A percentile compares a stretch with the other conserved stretches of the same genome.
These are phyloP conservation scores for Rhizopogon sp. DNA, from an alignment of 768 basidiomycete genomes.

Conservation along the genomic window DNA sequence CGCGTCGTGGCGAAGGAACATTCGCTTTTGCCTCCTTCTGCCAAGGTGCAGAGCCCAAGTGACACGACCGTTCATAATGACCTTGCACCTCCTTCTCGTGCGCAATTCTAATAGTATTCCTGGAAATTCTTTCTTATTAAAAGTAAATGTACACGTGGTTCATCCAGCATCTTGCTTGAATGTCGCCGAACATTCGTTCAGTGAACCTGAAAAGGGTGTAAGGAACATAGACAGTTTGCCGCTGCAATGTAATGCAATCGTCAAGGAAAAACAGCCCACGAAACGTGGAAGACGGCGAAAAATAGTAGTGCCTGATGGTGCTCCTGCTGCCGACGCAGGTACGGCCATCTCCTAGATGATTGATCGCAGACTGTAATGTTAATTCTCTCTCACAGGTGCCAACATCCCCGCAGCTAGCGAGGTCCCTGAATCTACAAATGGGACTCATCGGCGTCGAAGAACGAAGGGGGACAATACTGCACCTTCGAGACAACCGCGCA, in stretches of 20 bases:
- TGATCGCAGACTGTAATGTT: background rate
- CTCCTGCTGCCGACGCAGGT: background rate
- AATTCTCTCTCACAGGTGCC: background rate
- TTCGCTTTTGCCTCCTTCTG: background rate
- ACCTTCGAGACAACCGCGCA: conserved; percentile 28
- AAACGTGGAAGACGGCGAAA: background rate
- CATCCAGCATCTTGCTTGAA: background rate
- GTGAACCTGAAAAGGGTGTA: background rate
- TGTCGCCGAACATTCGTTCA: background rate
- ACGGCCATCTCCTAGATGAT: background rate
- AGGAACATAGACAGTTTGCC: background rate
- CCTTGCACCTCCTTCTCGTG: background rate
- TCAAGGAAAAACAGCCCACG: background rate
- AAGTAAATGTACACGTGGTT: background rate
- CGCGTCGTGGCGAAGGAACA: conserved; percentile 16
- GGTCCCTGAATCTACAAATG: background rate
- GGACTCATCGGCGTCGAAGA: background rate
- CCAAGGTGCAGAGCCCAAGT: background rate
- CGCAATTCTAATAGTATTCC: background rate
- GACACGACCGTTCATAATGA: background rate
- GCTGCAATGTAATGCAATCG: background rate
- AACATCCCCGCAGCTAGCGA: too few species aligned
- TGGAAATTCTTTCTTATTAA: background rate
- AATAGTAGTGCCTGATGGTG: background rate
- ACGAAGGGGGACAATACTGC: background rate